phyloP scores from a whole-genome alignment of 163 green algal genomes.

The Scenedesmus sp. region DNA sequence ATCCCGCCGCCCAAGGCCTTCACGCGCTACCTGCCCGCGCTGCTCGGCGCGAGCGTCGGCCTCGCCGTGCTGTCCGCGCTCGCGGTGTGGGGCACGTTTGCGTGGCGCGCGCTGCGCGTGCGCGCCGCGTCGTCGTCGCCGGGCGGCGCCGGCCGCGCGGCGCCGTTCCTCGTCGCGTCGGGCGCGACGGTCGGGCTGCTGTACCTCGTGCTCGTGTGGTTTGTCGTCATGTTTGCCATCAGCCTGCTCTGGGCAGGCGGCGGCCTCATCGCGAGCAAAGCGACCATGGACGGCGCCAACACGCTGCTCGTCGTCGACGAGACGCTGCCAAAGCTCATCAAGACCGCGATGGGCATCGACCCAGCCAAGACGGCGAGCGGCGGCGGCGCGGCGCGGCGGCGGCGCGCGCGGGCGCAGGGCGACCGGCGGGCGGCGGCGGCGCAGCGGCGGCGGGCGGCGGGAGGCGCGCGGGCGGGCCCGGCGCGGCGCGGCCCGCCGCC shows the following conservation, averaged over 20 bases:
- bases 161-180: background rate
- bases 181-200: conserved; percentile 4
- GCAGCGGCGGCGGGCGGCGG: no score
- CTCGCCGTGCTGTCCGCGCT: conserved; percentile 10
- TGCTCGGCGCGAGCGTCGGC: conserved; percentile 2
- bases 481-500: no score
- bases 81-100: background rate
- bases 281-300: conserved; percentile 30
- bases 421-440: no score
- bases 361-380: conserved; percentile 14
- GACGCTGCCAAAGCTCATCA: conserved; percentile 30
- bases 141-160: no score
- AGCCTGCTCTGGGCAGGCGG: conserved; percentile 32
- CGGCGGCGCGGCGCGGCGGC: no score
- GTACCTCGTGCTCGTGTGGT: conserved; percentile 29
- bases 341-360: conserved; percentile 32
- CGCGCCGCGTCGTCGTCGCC: background rate
- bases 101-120: conserved; percentile 17
- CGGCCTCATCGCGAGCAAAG: conserved; percentile 30
- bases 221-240: conserved; percentile 36
- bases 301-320: conserved; percentile 36
- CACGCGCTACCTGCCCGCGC: background rate
- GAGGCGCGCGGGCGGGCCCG: no score
- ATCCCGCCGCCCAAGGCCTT: conserved; percentile 11
- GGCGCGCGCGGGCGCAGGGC: no score